These are phyloP conservation scores for Fraxinus nigra DNA, from an alignment of 305 asterid genomes.

Conservation along the genomic window DNA sequence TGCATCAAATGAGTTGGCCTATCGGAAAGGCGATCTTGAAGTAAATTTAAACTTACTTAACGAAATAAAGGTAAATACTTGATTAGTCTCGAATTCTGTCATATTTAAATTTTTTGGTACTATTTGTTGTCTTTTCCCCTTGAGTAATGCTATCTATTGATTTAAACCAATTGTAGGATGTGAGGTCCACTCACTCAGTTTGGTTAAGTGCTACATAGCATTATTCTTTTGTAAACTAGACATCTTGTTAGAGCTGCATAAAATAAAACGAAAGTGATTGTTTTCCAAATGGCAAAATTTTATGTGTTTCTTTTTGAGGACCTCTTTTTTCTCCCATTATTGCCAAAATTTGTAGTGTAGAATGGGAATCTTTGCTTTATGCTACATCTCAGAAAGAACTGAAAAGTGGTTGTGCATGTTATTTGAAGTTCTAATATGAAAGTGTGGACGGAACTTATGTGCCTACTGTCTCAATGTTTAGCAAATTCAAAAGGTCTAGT, in stretches of 20 bases:
- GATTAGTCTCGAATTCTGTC: conserved; percentile 17
- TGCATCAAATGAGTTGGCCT: conserved; percentile 79
- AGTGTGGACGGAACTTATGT: background rate
- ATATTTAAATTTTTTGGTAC: background rate
- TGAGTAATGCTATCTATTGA: background rate
- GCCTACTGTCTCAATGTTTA: background rate
- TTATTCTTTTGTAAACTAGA: background rate
- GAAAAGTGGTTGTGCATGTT: background rate
- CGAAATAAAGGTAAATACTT: conserved; percentile 71
- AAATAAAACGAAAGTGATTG: background rate
- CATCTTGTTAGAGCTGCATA: background rate
- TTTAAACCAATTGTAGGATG: background rate
- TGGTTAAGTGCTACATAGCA: background rate
- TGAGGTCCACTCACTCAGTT: background rate
- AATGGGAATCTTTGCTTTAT: background rate
- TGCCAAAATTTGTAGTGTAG: background rate
- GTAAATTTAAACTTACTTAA: conserved; percentile 77
- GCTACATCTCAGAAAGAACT: background rate
- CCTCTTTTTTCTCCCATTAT: background rate
- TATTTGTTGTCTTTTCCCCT: background rate
- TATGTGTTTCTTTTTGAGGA: background rate
- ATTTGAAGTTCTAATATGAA: background rate
- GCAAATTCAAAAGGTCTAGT: background rate
- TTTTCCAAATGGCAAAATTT: background rate
- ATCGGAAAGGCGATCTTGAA: conserved; percentile 92